These are phyloP conservation scores for Hamamelis virginiana DNA, from an alignment of 164 flowering plant genomes.

Conservation along the genomic window DNA sequence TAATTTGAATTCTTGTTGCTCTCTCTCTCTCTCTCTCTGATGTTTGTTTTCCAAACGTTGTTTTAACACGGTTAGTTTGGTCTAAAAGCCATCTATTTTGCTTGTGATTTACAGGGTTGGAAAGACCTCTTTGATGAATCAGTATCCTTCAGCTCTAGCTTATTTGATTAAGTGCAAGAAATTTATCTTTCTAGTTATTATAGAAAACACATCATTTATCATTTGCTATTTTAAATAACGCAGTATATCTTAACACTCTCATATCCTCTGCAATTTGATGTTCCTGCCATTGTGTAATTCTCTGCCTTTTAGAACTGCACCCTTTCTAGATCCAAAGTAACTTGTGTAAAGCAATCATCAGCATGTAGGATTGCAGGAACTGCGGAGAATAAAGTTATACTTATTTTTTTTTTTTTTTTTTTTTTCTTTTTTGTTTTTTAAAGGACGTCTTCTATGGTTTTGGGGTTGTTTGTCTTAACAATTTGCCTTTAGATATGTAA, in stretches of 20 bases:
- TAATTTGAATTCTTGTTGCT: background rate
- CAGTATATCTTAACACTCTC: background rate
- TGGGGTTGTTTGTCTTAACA: conserved; percentile 28
- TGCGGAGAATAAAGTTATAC: too few species aligned
- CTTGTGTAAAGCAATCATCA: background rate
- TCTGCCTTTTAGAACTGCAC: background rate
- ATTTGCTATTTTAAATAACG: background rate
- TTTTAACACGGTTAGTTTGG: too few species aligned
- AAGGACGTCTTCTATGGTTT: background rate
- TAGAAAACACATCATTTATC: too few species aligned
- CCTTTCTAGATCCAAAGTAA: background rate
- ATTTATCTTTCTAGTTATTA: background rate
- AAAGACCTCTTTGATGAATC: conserved; percentile 87
- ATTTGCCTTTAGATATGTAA: conserved; percentile 59
- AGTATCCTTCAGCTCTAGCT: conserved; percentile 45
- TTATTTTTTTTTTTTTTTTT: too few species aligned
- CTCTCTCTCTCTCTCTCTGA: too few species aligned
- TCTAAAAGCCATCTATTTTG: background rate
- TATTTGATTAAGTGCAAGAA: background rate
- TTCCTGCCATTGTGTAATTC: too few species aligned
- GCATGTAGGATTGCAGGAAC: background rate
- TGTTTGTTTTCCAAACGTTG: background rate
- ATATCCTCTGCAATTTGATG: background rate
- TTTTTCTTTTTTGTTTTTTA: background rate
- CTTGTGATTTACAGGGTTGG: conserved; percentile 64